These are phyloP conservation scores for Ceratocystis harringtonii DNA, from an alignment of 2,329 filamentous ascomycete species.

Conservation along the genomic window DNA sequence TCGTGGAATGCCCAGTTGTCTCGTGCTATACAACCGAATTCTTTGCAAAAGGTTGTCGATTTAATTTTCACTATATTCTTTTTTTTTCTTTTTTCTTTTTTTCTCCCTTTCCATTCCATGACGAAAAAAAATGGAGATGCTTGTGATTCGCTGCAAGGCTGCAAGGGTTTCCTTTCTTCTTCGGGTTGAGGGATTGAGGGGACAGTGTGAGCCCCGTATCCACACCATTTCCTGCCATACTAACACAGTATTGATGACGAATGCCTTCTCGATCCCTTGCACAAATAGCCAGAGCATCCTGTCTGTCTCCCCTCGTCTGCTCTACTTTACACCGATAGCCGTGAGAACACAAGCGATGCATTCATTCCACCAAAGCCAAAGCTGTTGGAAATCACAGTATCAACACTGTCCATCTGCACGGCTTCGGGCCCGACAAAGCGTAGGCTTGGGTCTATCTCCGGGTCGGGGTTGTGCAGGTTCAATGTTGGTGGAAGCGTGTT, in stretches of 20 bases:
- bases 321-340: neutral
- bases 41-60: neutral
- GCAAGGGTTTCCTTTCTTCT: constrained; percentile 12
- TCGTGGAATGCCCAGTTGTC: neutral
- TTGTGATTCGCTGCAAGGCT: constrained; percentile 10
- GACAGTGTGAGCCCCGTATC: neutral
- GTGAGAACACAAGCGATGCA: constrained; percentile 65
- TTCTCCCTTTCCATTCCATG: neutral
- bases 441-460: constrained; percentile 47
- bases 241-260: too few relatives aligned
- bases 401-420: constrained; percentile 49
- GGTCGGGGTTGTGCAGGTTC: constrained; percentile 55
- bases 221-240: neutral
- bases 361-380: constrained; percentile 98
- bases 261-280: neutral
- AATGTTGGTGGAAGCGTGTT: constrained; percentile 70
- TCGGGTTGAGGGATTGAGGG: constrained; percentile 7
- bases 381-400: constrained; percentile 77
- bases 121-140: constrained; percentile 2
- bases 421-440: constrained; percentile 67
- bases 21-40: neutral
- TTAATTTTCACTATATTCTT: neutral
- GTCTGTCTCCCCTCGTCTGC: neutral
- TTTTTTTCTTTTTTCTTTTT: neutral
- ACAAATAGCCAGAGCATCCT: neutral